A percentile compares a stretch with the other conserved stretches of the same genome.
These are phyloP conservation scores for Beta vulgaris DNA, from an alignment of 148 eudicot species.

Conservation along the genomic window DNA sequence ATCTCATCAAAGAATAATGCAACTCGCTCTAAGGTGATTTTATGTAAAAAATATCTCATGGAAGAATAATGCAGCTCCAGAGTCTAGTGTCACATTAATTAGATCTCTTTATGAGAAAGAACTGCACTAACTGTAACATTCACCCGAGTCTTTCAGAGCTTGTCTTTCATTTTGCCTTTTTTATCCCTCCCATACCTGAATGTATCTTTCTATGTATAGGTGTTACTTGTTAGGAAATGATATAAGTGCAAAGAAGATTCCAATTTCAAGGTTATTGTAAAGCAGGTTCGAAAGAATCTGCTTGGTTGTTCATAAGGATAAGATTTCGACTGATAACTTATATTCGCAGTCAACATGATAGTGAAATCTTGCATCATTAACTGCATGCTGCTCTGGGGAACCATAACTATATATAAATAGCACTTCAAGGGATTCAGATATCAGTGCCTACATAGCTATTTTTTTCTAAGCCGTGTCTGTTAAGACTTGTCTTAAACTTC, in stretches of 20 bases:
- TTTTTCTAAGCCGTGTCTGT: constrained; percentile 5
- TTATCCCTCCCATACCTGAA: not conserved
- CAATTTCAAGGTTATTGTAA: constrained; percentile 3
- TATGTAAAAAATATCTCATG: not conserved
- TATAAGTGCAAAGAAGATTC: constrained; percentile 23
- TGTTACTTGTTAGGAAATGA: constrained; percentile 23
- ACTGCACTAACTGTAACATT: constrained; percentile 15
- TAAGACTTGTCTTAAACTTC: not conserved
- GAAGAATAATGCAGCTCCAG: not conserved
- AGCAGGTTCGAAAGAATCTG: constrained; percentile 18
- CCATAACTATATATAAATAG: constrained; percentile 30
- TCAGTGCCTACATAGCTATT: not conserved
- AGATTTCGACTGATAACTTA: constrained; percentile 8
- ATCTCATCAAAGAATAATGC: not conserved
- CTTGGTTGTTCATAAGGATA: constrained; percentile 16
- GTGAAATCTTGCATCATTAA: constrained; percentile 6
- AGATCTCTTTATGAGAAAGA: not conserved
- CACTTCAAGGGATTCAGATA: not conserved
- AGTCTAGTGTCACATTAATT: not conserved
- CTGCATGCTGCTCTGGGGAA: not conserved
- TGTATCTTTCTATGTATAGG: constrained; percentile 5
- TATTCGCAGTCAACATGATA: constrained; percentile 22
- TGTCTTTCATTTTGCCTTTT: not conserved
- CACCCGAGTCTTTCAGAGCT: constrained; percentile 3
- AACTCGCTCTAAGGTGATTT: not conserved